Evolutionary conservation across 352 stramenopile genomes (phyloP).

Genomic region (Pythium grandisporangium): DNA sequence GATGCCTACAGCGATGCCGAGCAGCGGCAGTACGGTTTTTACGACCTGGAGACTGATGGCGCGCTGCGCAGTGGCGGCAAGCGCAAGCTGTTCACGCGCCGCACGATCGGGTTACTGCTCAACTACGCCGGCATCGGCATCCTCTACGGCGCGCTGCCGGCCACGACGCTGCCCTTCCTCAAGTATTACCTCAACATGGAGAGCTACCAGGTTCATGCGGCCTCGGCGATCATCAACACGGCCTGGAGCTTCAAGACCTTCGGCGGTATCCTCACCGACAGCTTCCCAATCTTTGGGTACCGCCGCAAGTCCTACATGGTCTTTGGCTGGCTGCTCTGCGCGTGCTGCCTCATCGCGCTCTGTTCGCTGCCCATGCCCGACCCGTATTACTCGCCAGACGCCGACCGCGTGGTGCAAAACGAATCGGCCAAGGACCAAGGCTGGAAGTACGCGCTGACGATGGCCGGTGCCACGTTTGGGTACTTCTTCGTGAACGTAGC

Average conservation of each 20-base stretch:
- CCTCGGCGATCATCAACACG: slow-evolving; percentile 38
- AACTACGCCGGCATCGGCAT: slow-evolving; percentile 64
- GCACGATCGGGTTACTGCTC: slow-evolving; percentile 44
- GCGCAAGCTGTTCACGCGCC: slow-evolving; percentile 30
- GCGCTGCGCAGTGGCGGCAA: slow-evolving; percentile 49
- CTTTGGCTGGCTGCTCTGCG: slow-evolving; percentile 40
- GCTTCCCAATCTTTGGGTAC: slow-evolving; percentile 43
- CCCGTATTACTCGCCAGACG: slow-evolving; percentile 12
- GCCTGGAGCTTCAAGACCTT: slow-evolving; percentile 64
- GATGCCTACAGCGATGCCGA: slow-evolving; percentile 18
- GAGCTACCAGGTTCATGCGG: slow-evolving; percentile 44
- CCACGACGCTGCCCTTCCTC: slow-evolving; percentile 41
- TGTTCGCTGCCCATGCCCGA: slow-evolving; percentile 11
- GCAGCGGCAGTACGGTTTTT: slow-evolving; percentile 39
- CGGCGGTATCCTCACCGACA: slow-evolving; percentile 54
- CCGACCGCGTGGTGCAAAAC: slow-evolving; percentile 10
- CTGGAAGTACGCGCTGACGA: slow-evolving; percentile 55
- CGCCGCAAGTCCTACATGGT: slow-evolving; percentile 63
- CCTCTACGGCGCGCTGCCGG: slow-evolving; percentile 58
- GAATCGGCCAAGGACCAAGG: slow-evolving; percentile 12
- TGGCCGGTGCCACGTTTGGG: slow-evolving; percentile 74
- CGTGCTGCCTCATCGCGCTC: slow-evolving; percentile 25
- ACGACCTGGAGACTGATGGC: slow-evolving; percentile 53
- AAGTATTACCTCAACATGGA: slow-evolving; percentile 55
- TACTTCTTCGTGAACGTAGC: slow-evolving; percentile 84